phyloP scores from a whole-genome alignment of 805 yeast species.

The Candida dajiaensis region DNA sequence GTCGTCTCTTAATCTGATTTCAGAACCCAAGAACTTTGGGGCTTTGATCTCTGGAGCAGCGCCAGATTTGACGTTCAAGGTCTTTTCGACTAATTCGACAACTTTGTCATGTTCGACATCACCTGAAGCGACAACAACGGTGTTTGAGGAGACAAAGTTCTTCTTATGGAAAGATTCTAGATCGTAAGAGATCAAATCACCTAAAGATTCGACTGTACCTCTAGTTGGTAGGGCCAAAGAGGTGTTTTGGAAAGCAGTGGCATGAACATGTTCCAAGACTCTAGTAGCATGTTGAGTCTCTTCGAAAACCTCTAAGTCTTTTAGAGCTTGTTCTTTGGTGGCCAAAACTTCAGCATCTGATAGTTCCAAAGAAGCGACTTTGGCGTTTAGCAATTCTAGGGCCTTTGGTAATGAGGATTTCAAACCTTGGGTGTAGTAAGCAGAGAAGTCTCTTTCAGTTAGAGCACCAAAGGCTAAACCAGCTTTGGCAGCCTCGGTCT shows the following conservation, averaged over 20 bases:
- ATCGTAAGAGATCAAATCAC: conserved; percentile 54
- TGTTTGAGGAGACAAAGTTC: conserved; percentile 56
- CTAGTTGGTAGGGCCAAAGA: conserved; percentile 69
- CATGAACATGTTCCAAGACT: conserved; percentile 69
- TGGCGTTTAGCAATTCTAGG: conserved; percentile 42
- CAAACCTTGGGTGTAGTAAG: conserved; percentile 50
- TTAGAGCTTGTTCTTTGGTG: conserved; percentile 40
- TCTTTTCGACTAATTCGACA: conserved; percentile 56
- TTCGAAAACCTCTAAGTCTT: conserved; percentile 51
- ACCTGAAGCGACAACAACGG: conserved; percentile 68
- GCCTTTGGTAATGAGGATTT: conserved; percentile 48
- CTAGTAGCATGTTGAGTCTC: conserved; percentile 43
- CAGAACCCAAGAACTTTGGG: conserved; percentile 76
- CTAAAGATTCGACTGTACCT: conserved; percentile 66
- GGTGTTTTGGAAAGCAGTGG: conserved; percentile 84
- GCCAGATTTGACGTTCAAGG: conserved; percentile 46
- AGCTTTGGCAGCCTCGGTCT: conserved; percentile 31
- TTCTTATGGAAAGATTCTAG: conserved; percentile 47
- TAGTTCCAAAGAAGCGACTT: conserved; percentile 31
- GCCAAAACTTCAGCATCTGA: conserved; percentile 40
- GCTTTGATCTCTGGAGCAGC: conserved; percentile 41
- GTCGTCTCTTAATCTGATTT: conserved; percentile 84
- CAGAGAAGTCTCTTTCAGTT: conserved; percentile 59
- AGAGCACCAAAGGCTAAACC: conserved; percentile 55
- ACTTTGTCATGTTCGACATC: conserved; percentile 63